These are phyloP conservation scores for Sanghuangporus weigelae DNA, from an alignment of 1,284 basidiomycete species.

Conservation along the genomic window DNA sequence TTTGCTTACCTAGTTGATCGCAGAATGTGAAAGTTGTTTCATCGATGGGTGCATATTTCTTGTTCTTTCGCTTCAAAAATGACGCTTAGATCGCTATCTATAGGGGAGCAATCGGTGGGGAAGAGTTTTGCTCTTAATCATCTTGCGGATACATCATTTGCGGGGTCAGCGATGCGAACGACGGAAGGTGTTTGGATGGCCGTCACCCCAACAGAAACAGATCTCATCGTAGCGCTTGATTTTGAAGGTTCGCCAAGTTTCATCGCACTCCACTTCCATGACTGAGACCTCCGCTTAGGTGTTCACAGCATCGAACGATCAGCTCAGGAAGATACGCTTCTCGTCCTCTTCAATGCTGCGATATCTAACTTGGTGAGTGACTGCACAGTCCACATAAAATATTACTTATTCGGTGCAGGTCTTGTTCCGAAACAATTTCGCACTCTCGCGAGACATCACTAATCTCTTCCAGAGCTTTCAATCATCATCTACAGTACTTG, in stretches of 20 bases:
- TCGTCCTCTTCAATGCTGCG: constrained; percentile 61
- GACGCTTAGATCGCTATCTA: not conserved
- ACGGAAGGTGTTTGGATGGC: constrained; percentile 70
- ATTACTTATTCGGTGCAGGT: constrained; percentile 32
- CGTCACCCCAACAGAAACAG: constrained; percentile 52
- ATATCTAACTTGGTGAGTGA: constrained; percentile 53
- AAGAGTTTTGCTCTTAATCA: constrained; percentile 61
- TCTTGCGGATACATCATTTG: constrained; percentile 58
- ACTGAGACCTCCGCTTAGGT: constrained; percentile 30
- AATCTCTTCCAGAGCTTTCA: constrained; percentile 63
- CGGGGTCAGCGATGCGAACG: constrained; percentile 62
- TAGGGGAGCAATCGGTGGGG: constrained; percentile 56
- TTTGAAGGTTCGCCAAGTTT: constrained; percentile 44
- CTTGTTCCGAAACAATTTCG: constrained; percentile 61
- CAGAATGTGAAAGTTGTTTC: constrained; percentile 60
- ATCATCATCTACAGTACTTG: constrained; percentile 51
- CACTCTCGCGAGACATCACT: constrained; percentile 50
- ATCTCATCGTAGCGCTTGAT: constrained; percentile 53
- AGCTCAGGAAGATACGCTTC: constrained; percentile 56
- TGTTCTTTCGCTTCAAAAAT: too few relatives aligned
- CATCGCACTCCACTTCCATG: not conserved
- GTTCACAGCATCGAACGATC: constrained; percentile 61
- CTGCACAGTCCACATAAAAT: not conserved
- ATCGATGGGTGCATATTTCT: constrained; percentile 46
- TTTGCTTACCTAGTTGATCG: not conserved